phyloP scores from a whole-genome alignment of 768 basidiomycete species.

The Pulveroboletus frians region DNA sequence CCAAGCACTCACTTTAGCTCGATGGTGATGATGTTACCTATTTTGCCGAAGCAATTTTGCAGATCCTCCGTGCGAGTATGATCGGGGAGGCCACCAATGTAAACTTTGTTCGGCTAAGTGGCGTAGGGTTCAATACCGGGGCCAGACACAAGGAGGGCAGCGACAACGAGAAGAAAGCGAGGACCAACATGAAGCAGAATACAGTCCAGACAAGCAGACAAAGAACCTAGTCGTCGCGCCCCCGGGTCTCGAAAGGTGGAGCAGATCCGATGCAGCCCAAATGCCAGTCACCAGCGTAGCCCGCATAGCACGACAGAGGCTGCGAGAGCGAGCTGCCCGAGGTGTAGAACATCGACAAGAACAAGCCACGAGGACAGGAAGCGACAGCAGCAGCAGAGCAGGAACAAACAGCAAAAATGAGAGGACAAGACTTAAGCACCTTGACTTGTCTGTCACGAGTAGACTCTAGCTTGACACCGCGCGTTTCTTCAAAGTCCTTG shows the following conservation, averaged over 20 bases:
- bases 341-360: slow-evolving; percentile 16
- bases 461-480: slow-evolving; percentile 41
- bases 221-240: slow-evolving; percentile 32
- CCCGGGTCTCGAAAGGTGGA: slow-evolving; percentile 25
- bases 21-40: slow-evolving; percentile 68
- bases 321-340: slow-evolving; percentile 13
- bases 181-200: slow-evolving; percentile 28
- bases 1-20: slow-evolving; percentile 70
- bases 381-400: slow-evolving; percentile 19
- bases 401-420: slow-evolving; percentile 28
- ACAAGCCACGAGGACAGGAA: slow-evolving; percentile 14
- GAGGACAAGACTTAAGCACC: slow-evolving; percentile 74
- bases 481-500: slow-evolving; percentile 40
- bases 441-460: slow-evolving; percentile 74
- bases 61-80: slow-evolving; percentile 82
- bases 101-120: slow-evolving; percentile 89
- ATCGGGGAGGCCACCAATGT: slow-evolving; percentile 85
- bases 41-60: slow-evolving; percentile 81
- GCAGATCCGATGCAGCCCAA: slow-evolving; percentile 16
- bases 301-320: slow-evolving; percentile 16
- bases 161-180: slow-evolving; percentile 43
- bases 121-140: slow-evolving; percentile 63
- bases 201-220: slow-evolving; percentile 35
- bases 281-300: slow-evolving; percentile 18
- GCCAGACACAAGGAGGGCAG: slow-evolving; percentile 44